phyloP scores from a whole-genome alignment of 1,284 basidiomycete species.

The Trametes hirsuta region DNA sequence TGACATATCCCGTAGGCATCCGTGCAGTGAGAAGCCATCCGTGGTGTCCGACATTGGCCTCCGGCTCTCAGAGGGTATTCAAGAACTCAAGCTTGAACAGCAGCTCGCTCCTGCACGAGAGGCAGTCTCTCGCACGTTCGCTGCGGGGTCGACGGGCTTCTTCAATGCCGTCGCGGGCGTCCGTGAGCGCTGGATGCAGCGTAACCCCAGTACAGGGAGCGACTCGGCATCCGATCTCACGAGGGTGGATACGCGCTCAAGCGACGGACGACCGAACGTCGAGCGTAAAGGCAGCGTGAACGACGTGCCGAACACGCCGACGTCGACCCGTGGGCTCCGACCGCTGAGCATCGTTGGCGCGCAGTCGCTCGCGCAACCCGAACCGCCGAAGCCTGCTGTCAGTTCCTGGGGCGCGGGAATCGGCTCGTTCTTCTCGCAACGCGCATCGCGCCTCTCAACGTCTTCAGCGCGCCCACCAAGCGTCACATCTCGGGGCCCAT shows the following conservation, averaged over 20 bases:
- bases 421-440: slow-evolving; percentile 59
- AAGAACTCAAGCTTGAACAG: slow-evolving; percentile 89
- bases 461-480: slow-evolving; percentile 17
- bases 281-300: background rate
- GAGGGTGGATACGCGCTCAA: slow-evolving; percentile 43
- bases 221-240: slow-evolving; percentile 28
- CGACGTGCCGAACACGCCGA: slow-evolving; percentile 12
- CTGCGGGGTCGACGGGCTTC: slow-evolving; percentile 77
- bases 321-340: slow-evolving; percentile 28
- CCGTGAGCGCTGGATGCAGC: slow-evolving; percentile 68
- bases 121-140: slow-evolving; percentile 77
- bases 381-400: slow-evolving; percentile 36
- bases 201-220: slow-evolving; percentile 38
- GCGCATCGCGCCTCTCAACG: slow-evolving; percentile 41
- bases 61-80: slow-evolving; percentile 85
- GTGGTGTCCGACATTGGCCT: slow-evolving; percentile 88
- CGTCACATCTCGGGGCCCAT: slow-evolving; percentile 14
- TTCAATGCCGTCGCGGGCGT: slow-evolving; percentile 89
- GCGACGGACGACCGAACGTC: slow-evolving; percentile 4
- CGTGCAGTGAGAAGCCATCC: slow-evolving; percentile 87
- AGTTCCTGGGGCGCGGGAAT: slow-evolving; percentile 60
- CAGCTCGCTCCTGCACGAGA: slow-evolving; percentile 88
- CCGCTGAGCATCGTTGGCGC: slow-evolving; percentile 37
- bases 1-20: slow-evolving; percentile 57
- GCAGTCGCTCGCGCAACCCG: slow-evolving; percentile 32